Evolutionary conservation across 257 asterid species (phyloP).

Genomic region (Solanum sejunctum): DNA sequence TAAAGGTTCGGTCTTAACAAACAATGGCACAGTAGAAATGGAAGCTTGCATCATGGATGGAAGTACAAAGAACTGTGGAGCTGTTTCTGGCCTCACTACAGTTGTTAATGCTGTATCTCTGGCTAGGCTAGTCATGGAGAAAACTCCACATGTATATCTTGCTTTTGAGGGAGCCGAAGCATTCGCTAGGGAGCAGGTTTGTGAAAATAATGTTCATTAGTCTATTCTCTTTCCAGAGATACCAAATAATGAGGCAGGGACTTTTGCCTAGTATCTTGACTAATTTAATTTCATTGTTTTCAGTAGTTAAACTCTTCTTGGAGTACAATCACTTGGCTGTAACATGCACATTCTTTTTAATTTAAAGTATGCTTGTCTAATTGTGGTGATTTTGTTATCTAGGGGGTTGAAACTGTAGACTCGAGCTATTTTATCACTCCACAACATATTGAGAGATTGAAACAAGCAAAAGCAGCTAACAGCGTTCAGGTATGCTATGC

Average conservation of each 20-base stretch:
- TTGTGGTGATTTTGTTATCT: background rate
- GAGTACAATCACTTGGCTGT: too few relatives aligned
- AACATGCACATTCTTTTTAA: background rate
- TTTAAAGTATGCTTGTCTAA: background rate
- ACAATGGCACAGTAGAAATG: slow-evolving; percentile 84
- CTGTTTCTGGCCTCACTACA: slow-evolving; percentile 73
- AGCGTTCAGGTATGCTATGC: slow-evolving; percentile 63
- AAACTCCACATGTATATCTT: slow-evolving; percentile 85
- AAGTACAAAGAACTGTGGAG: slow-evolving; percentile 69
- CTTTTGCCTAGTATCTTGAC: background rate
- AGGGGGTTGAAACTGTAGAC: slow-evolving; percentile 74
- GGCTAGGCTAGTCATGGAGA: slow-evolving; percentile 93
- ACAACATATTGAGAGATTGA: slow-evolving; percentile 64
- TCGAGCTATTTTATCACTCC: slow-evolving; percentile 61
- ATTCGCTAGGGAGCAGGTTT: slow-evolving; percentile 78
- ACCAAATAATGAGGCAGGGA: background rate
- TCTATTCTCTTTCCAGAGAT: background rate
- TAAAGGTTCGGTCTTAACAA: slow-evolving; percentile 76
- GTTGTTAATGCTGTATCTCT: slow-evolving; percentile 73
- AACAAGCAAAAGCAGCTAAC: slow-evolving; percentile 87
- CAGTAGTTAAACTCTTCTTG: too few relatives aligned
- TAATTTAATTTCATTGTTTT: background rate
- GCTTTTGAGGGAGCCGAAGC: slow-evolving; percentile 89
- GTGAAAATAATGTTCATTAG: background rate
- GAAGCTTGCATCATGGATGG: slow-evolving; percentile 97